Evolutionary conservation across 805 yeast genomes (phyloP), one percentile per base, ranked within the genome.

Genomic region (Yarrowia sp.): DNA sequence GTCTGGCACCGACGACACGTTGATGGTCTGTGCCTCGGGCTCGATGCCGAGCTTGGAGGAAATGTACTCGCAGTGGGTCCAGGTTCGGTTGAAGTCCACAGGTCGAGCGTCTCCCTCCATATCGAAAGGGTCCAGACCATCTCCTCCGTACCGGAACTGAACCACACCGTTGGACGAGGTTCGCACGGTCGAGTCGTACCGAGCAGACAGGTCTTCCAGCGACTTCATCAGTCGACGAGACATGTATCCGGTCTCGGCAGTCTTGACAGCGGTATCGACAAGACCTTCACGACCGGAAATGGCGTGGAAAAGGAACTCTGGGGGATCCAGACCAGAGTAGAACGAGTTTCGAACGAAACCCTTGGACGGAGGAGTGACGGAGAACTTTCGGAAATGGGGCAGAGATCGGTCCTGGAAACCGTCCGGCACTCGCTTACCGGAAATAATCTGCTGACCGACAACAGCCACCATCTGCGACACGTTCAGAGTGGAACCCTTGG

Each of bases 381-480:
- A 92, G 76, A 89, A 89, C 77, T 96, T 95, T 54, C 90, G 86
- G 80, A 95, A 95, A 78, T 95, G 99, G 12, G 99, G 99, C 70
- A 95, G 80, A 0, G 99, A 91, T 77, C 99, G 86, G 78, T 95
- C 98, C 77, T 95, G 98, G 83, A 95, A 95, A n/a, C 99, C 99
- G 81, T 95, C 97, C 24, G 99, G 98, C 67, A 95, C 99, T 83
- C 99, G 96, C 75, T 91, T 90, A 77, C 99, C 99, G 4, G 97
- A 87, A 70, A 95, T 95, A 80, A 95, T 95, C 78, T 95, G 99
- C 79, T 95, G 99, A 64, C 99, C 99, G 30, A 95, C 99, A 74
- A 93, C 97, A 0, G 99, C 99, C 82, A 95, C 98, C 99, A 95
- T 95, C 80, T 95, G 99, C 14, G 99, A 95, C 32, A 95, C 99